phyloP scores from a whole-genome alignment of 495 filamentous ascomycete genomes.

The Penicillium tannophilum region DNA sequence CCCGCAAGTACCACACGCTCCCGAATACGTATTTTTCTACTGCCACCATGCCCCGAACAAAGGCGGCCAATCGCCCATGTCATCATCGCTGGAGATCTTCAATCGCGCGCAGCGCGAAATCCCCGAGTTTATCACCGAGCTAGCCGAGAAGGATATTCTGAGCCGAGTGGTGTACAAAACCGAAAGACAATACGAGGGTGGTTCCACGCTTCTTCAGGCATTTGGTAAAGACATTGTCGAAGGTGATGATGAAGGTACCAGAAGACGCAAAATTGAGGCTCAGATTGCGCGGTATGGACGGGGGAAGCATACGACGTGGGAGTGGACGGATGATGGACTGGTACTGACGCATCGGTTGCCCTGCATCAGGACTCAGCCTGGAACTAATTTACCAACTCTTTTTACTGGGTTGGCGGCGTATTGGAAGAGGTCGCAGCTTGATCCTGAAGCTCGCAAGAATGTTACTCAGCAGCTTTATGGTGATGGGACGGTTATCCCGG shows the following conservation, averaged over 20 bases:
- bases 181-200: conserved; percentile 46
- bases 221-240: conserved; percentile 54
- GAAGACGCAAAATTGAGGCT: conserved; percentile 48
- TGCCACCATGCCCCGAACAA: conserved; percentile 33
- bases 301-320: conserved; percentile 44
- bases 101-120: conserved; percentile 47
- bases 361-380: conserved; percentile 49
- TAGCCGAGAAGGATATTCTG: conserved; percentile 48
- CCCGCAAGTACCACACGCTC: conserved; percentile 54
- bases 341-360: conserved; percentile 47
- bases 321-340: conserved; percentile 48
- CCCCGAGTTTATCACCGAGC: conserved; percentile 48
- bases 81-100: conserved; percentile 54
- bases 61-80: conserved; percentile 56
- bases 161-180: conserved; percentile 49
- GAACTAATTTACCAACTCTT: conserved; percentile 51
- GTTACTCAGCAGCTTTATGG: conserved; percentile 41
- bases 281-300: conserved; percentile 50
- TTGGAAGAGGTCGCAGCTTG: conserved; percentile 39
- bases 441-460: conserved; percentile 23
- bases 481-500: conserved; percentile 54
- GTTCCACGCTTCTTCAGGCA: conserved; percentile 53
- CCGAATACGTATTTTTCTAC: conserved; percentile 57
- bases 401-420: conserved; percentile 53
- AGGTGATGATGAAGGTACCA: conserved; percentile 45